Percentiles rank a stretch among this genome's conserved stretches.
phyloP scores from a whole-genome alignment of 345 rosid genomes.

The Anacardium occidentale region DNA sequence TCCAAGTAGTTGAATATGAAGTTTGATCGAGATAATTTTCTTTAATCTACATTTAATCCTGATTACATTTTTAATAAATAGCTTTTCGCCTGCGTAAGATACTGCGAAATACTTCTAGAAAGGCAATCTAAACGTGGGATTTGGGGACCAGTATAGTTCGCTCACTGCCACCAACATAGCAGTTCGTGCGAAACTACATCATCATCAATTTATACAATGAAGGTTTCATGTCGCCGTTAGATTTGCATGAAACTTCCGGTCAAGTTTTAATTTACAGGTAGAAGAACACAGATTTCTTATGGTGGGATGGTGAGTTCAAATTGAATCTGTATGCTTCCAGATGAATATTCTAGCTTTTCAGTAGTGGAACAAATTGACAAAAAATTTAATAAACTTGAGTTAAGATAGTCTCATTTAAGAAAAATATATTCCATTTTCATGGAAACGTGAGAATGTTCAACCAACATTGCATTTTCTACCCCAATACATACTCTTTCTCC shows the following conservation, averaged over 20 bases:
- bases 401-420: no score
- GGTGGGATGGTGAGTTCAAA: not conserved
- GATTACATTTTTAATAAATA: no score
- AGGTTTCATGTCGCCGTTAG: not conserved
- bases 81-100: slow-evolving; percentile 1
- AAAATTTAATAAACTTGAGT: not conserved
- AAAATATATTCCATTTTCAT: no score
- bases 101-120: not conserved
- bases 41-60: not conserved
- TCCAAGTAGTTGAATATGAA: not conserved
- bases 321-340: not conserved
- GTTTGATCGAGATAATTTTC: not conserved
- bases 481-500: not conserved
- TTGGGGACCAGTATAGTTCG: not conserved
- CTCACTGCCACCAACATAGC: not conserved
- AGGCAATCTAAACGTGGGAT: not conserved
- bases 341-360: not conserved
- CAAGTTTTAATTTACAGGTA: not conserved
- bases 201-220: not conserved
- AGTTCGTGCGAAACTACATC: slow-evolving; percentile 13
- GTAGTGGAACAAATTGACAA: not conserved
- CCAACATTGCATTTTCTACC: not conserved
- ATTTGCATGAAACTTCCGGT: not conserved
- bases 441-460: no score
- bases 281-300: not conserved